Conservation (phyloP, 257 asterid species). For the Haberlea rhodopensis region DNA sequence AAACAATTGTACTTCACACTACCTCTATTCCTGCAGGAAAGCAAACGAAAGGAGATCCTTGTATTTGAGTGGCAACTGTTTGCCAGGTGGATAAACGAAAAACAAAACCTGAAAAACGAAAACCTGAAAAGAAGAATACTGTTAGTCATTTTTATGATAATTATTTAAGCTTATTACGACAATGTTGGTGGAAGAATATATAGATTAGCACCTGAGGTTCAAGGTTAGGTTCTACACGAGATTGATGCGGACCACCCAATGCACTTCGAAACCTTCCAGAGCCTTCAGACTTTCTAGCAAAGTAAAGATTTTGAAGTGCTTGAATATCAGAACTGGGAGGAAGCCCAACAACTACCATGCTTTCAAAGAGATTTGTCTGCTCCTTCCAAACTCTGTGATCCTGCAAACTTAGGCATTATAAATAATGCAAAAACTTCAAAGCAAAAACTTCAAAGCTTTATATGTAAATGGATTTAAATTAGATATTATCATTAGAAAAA, state of each 20-base stretch:
- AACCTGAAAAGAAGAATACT: conserved; percentile 27
- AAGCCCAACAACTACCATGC: conserved; percentile 96
- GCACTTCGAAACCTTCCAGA: conserved; percentile 78
- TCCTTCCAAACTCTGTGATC: conserved; percentile 93
- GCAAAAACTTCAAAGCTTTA: conserved; percentile 11
- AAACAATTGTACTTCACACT: conserved; percentile 23
- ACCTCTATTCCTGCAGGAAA: conserved; percentile 99
- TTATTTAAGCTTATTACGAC: background rate
- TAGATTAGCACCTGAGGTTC: conserved; percentile 82
- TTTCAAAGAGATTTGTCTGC: conserved; percentile 83
- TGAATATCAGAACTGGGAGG: conserved; percentile 86
- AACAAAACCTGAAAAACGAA: conserved; percentile 86
- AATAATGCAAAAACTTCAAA: conserved; percentile 36
- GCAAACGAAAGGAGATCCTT: conserved; percentile 97
- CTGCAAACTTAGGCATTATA: conserved; percentile 50
- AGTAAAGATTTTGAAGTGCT: conserved; percentile 85
- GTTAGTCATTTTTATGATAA: conserved; percentile 8
- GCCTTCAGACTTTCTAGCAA: conserved; percentile 73
- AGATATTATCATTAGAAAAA: background rate
- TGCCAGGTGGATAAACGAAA: conserved; percentile 98
- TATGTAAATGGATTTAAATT: conserved; percentile 9
- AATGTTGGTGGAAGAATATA: conserved; percentile 1
- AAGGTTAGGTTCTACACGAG: conserved; percentile 91
- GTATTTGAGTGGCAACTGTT: conserved; percentile 86
- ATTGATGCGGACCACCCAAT: conserved; percentile 69